Evolutionary conservation across 2,329 filamentous ascomycete genomes (phyloP), one percentile per base, ranked within the genome.

Genomic region (Beauveria rudraprayagi): DNA sequence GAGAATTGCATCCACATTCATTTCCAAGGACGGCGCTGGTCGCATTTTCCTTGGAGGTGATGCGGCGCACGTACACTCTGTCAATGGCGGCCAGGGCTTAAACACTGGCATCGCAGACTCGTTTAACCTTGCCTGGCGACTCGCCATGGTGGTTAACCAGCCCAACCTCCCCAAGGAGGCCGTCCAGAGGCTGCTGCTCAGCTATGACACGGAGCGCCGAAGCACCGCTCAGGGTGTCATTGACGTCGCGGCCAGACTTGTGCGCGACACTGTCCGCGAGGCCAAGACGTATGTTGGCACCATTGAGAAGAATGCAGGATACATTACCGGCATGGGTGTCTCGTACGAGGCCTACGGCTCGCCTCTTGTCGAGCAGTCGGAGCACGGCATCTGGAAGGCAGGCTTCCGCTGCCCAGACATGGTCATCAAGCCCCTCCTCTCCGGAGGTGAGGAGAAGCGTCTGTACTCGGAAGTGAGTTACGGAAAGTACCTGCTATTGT

Each of bases 21-120:
- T 77, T 11, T 76, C 75, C 5, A 70, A 67, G 17, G 67, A 71
- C 43, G 76, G 77, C 9, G 64, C 67, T 5, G 80, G 78, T 3
- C 75, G 79, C 9, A 72, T 80, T 5, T 76, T 84, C 50, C 70
- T 85, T 0, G 80, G 78, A 7, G 83, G 83, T 3, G 83, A 85
- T 60, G 81, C 82, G 0, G 81, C 80, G 0, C 82, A 85, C 60
- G 81, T 81, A 3, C 80, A 84, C 61, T 81, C 75, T 1, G 80
- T 81, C 41, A 80, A 81, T 9, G 82, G 81, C 0, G 83, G 81
- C 0, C 82, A 84, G 64, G 83, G 83, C 0, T 75, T 85, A 65
- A 85, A 85, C 65, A 84, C 82, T 0, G 82, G 83, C 3, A 76
- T 84, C 37, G 77, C 80, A 6, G 82, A 85, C 66, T 80, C 81